These are phyloP conservation scores for Stephania cephalantha DNA, from an alignment of 164 flowering plant species.

Conservation along the genomic window DNA sequence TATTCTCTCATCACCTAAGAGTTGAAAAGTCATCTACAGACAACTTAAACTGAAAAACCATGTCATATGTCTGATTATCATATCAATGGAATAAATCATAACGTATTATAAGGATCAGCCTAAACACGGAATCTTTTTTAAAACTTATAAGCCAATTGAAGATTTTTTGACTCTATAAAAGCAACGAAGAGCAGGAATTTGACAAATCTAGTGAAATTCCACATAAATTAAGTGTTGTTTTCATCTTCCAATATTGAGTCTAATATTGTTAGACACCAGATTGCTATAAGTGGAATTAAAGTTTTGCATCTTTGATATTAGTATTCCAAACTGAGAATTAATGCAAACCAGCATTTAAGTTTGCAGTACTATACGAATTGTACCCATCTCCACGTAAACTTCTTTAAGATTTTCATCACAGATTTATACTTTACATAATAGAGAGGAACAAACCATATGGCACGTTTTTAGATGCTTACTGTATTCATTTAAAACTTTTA, in stretches of 20 bases:
- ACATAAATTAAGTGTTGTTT: background rate
- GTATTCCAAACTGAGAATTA: background rate
- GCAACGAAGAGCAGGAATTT: background rate
- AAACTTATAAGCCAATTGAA: background rate
- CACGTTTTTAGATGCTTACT: slow-evolving; percentile 35
- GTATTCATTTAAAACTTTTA: slow-evolving; percentile 68
- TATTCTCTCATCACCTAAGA: too few species aligned
- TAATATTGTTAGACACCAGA: background rate
- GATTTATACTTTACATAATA: too few species aligned
- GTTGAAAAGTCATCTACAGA: too few species aligned
- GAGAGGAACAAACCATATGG: too few species aligned
- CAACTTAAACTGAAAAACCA: too few species aligned
- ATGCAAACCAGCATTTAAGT: background rate
- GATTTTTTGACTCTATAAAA: background rate
- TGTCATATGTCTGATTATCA: too few species aligned
- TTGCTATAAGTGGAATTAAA: background rate
- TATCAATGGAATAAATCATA: too few species aligned
- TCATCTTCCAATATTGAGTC: background rate
- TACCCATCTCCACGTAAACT: too few species aligned
- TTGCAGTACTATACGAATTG: too few species aligned
- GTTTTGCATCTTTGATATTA: background rate
- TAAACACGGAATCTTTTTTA: too few species aligned
- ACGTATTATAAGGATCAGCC: too few species aligned
- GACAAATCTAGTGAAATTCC: background rate
- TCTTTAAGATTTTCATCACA: too few species aligned